Evolutionary conservation across 2,329 filamentous ascomycete genomes (phyloP).

Genomic region (Alternaria ventricosa): DNA sequence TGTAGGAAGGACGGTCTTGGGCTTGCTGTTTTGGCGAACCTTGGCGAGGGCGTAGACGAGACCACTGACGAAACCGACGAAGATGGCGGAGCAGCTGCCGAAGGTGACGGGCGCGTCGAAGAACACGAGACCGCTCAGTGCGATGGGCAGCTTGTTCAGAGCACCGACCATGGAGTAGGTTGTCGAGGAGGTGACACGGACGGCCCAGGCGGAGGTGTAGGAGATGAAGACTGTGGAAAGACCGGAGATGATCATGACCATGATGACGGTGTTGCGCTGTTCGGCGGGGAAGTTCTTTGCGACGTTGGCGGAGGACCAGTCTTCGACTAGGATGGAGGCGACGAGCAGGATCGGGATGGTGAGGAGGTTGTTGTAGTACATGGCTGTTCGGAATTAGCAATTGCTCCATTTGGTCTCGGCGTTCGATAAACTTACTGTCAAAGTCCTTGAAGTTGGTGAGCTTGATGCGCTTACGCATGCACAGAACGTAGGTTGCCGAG

Average conservation of each 20-base stretch:
- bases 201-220: slow-evolving; percentile 99
- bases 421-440: slow-evolving; percentile 76
- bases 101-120: slow-evolving; percentile 94
- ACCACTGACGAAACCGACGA: slow-evolving; percentile 88
- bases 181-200: slow-evolving; percentile 94
- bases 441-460: slow-evolving; percentile 99
- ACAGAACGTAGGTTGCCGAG: slow-evolving; percentile 85
- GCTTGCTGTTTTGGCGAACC: slow-evolving; percentile 75
- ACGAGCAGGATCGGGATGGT: slow-evolving; percentile 90
- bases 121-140: slow-evolving; percentile 89
- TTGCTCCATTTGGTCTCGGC: too few species aligned
- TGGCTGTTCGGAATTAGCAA: slow-evolving; percentile 66
- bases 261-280: slow-evolving; percentile 77
- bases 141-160: slow-evolving; percentile 96
- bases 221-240: slow-evolving; percentile 96
- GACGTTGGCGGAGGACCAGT: slow-evolving; percentile 90
- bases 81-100: slow-evolving; percentile 88
- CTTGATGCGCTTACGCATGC: slow-evolving; percentile 99
- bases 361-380: slow-evolving; percentile 99
- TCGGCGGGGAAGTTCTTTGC: slow-evolving; percentile 86
- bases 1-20: slow-evolving; percentile 71
- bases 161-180: slow-evolving; percentile 99
- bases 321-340: slow-evolving; percentile 82
- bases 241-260: slow-evolving; percentile 93
- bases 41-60: slow-evolving; percentile 90